Base-by-base conservation (phyloP, 106 monocot species). In the Dioscorea alata region DNA sequence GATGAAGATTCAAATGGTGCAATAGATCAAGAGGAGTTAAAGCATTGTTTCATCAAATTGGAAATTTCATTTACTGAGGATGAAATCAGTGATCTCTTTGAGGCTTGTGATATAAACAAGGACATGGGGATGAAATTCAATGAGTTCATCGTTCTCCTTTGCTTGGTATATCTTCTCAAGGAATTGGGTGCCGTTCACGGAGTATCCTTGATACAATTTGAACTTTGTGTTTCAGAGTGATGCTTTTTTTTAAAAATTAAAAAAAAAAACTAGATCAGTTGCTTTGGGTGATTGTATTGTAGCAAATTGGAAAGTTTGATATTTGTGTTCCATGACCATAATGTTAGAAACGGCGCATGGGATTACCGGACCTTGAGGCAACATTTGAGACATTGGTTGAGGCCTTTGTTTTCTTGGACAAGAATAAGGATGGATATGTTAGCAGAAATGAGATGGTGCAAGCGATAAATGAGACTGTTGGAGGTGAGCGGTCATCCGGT, bases 401-500 rank as follows among this genome's bases (percentile, higher is more conserved):
- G 67, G 82, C 94, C 32, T 95, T 95, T 73, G 94, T 94, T 54
- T 94, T 94, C 64, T 76, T 94, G 83, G 94, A 94, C 76, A 84
- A 91, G 70, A 95, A 95, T 64, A 90, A 85, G 77, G 94, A 94
- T 73, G 94, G 94, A 52, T 88, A 88, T 83, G 94, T 94, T 12
- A 94, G 94, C 72, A 94, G 78, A 71, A 79, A 35, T 60, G 94
- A 94, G 72, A 87, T 94, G 85, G 74, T 94, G 19, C 69, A 87
- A 48, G 86, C 90, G 21, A 84, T 94, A 73, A 94, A 86, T 56
- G 94, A 90, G 61, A 87, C 80, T 6, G 78, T 58, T 57, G 28
- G 73, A 6, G 85, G 85, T 20, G 90, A 81, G 73, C 84, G 86
- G 23, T 94, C 90, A 66, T 94, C 86, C 6, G 90, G 87, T 13